Evolutionary conservation across 352 stramenopile species (phyloP), one percentile per base, ranked within the genome.

Genomic region (Pseudoperonospora humuli): DNA sequence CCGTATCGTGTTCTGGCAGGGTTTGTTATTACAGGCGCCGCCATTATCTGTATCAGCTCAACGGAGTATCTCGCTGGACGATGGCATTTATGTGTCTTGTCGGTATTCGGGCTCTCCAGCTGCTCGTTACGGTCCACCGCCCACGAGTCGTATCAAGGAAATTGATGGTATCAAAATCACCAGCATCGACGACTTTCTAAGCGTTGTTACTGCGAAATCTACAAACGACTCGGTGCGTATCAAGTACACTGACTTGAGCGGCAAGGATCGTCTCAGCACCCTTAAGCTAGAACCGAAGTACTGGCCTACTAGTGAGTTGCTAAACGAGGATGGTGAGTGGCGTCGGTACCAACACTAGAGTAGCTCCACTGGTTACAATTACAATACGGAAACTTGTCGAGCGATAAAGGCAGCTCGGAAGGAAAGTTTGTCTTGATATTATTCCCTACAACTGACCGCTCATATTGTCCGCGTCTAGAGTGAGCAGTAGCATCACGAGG

Each of bases 1-100:
- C 39, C 80, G 87, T 24, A 86, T 97, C 27, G 70, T 97, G 34
- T 88, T 95, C 45, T 97, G 86, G 86, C 81, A 90, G 23, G 89
- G 89, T 3, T 67, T 96, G 19, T 50, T 96, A 28, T 53, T 97
- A 4, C 89, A 97, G 45, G 80, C 75, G 17, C 80, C 86, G 2
- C 89, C 92, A 8, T 62, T 95, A 1, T 87, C 84, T 2, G 85
- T 95, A 2, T 86, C 76, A 9, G 86, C 78, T 0, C 81, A 93
- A 45, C 77, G 81, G 15, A 79, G 78, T 34, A 87, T 93, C 34
- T 84, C 73, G 11, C 42, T 88, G 19, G 75, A 91, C 14, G 81
- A 93, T 52, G 81, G 81, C 4, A 77, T 93, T 20, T 93, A 93
- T 45, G 77, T 93, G 17, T 93, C 81, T 4, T 93, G 81, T 25